Base-by-base conservation (phyloP, 495 filamentous ascomycete species). In the Lasiosphaeris hirsuta region DNA sequence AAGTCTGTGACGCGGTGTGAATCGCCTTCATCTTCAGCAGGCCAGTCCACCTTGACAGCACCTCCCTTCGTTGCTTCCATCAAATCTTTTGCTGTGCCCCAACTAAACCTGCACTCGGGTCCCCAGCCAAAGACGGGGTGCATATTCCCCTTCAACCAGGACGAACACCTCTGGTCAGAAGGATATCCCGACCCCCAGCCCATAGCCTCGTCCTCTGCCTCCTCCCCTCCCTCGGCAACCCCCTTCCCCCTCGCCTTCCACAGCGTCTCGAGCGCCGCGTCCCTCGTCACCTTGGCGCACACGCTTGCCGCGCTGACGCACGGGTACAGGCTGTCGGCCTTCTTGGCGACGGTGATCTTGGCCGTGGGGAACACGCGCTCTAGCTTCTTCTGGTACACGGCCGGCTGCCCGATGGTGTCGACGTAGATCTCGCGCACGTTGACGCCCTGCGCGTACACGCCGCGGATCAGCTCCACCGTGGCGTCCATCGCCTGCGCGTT, bases 401-500 rank as follows among this genome's bases (percentile, higher is more conserved):
- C 82, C 6, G 92, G 90, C 39, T 81, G 86, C 0, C 94, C 94
- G 63, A 98, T 88, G 0, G 94, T 97, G 71, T 98, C 94, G 59
- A 98, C 92, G 70, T 92, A 98, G 10, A 98, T 90, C 68, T 97
- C 90, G 35, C 72, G 78, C 0, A 98, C 78, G 71, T 92, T 87
- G 38, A 97, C 86, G 10, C 89, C 88, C 8, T 71, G 73, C 0
- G 81, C 86, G 46, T 92, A 79, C 0, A 96, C 87, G 4, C 84
- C 84, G 14, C 83, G 72, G 51, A 98, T 93, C 54, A 98, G 75
- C 15, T 81, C 83, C n/a, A 95, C 81, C 1, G 94, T 98, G 0
- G 94, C 91, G 73, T 98, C 93, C 81, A 96, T 88, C 1, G 94
- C 94, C 71, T 97, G 94, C n/a, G 92, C 91, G 73, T 98, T 98